A percentile compares a stretch with the other conserved stretches of the same genome.
Evolutionary conservation across 2,329 filamentous ascomycete genomes (phyloP).

Genomic region (Bipolaris gigantea): DNA sequence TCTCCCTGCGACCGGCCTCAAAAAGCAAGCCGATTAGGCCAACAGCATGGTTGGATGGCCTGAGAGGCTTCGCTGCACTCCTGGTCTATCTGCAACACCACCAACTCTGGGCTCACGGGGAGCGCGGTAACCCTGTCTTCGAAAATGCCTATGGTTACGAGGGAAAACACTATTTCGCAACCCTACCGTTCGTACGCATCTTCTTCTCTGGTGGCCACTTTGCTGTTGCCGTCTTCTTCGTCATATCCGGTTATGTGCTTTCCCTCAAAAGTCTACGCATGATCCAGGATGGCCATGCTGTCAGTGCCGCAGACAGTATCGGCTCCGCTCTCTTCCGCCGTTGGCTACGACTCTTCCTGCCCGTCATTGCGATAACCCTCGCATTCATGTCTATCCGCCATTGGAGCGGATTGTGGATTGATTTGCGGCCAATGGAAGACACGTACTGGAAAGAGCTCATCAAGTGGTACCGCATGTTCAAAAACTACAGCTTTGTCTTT

Average conservation of each 20-base stretch:
- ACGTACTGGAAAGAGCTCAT: constrained; percentile 35
- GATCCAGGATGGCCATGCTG: constrained; percentile 48
- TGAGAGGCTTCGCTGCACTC: constrained; percentile 68
- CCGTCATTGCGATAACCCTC: constrained; percentile 59
- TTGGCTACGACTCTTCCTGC: constrained; percentile 55
- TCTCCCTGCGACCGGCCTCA: constrained; percentile 22
- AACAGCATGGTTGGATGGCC: constrained; percentile 58
- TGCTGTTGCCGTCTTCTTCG: constrained; percentile 59
- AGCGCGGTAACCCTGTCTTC: constrained; percentile 53
- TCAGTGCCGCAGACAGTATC: constrained; percentile 48
- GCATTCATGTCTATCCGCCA: constrained; percentile 59
- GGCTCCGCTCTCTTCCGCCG: constrained; percentile 55
- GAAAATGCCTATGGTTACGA: constrained; percentile 39
- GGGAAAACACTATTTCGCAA: constrained; percentile 34
- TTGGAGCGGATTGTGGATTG: constrained; percentile 30
- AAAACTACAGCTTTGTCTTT: constrained; percentile 71
- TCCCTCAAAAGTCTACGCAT: constrained; percentile 50
- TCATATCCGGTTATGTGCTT: constrained; percentile 58
- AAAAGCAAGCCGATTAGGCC: constrained; percentile 27
- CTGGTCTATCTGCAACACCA: constrained; percentile 65
- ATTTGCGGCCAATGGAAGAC: constrained; percentile 57
- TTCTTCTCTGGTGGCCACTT: constrained; percentile 57
- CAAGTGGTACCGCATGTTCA: constrained; percentile 46
- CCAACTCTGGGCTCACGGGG: constrained; percentile 49
- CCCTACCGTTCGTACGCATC: constrained; percentile 47